Conservation (phyloP, 1,284 basidiomycete genomes). For the Rugosomyces carneus region DNA sequence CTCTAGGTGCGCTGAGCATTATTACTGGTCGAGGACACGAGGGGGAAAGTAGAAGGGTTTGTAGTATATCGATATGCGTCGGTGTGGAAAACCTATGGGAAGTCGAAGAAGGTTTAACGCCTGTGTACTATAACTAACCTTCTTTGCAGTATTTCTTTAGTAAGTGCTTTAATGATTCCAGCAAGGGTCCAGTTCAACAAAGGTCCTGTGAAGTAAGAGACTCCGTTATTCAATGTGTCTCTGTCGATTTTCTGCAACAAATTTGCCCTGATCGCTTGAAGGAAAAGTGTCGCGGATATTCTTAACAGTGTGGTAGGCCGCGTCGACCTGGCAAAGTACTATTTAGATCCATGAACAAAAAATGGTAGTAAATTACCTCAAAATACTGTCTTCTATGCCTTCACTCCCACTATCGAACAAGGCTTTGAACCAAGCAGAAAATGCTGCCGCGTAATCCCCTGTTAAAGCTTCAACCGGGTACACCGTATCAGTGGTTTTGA, state of each 20-base stretch:
- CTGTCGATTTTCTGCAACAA: conserved; percentile 51
- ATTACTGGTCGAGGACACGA: conserved; percentile 62
- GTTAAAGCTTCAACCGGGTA: conserved; percentile 38
- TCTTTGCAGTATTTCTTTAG: conserved; percentile 52
- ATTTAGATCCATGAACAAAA: not conserved
- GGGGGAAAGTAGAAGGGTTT: conserved; percentile 54
- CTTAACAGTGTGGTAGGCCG: conserved; percentile 60
- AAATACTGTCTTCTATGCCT: conserved; percentile 74
- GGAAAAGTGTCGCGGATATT: conserved; percentile 60
- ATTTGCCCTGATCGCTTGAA: conserved; percentile 49
- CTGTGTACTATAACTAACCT: conserved; percentile 34
- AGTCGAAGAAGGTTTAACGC: not conserved
- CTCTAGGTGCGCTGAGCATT: conserved; percentile 52
- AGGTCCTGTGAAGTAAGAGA: conserved; percentile 69
- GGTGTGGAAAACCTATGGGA: conserved; percentile 28
- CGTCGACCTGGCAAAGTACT: conserved; percentile 45
- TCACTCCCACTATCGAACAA: conserved; percentile 72
- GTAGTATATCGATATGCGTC: conserved; percentile 56
- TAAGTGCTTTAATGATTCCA: conserved; percentile 59
- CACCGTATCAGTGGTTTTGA: conserved; percentile 42
- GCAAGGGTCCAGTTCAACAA: conserved; percentile 75
- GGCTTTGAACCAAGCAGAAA: conserved; percentile 64
- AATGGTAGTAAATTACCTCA: conserved; percentile 42
- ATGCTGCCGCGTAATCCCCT: conserved; percentile 43
- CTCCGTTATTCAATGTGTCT: conserved; percentile 63